These are phyloP conservation scores for Cairneyella variabilis DNA, from an alignment of 495 filamentous ascomycete genomes.

Conservation along the genomic window DNA sequence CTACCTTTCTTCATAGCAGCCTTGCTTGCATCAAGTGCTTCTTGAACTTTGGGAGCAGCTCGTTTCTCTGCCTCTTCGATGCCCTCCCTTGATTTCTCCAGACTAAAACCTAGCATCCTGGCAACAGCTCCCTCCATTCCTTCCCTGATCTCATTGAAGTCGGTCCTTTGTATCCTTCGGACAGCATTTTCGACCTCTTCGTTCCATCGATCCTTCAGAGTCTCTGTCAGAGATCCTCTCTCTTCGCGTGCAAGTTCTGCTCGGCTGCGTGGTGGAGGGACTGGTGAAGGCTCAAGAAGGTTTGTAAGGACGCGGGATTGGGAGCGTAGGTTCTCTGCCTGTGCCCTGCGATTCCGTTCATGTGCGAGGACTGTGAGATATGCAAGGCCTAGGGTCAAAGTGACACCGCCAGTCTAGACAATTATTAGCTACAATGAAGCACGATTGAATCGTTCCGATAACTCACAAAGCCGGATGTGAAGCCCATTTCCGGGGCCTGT, in stretches of 20 bases:
- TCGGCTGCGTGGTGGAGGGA: slow-evolving; percentile 34
- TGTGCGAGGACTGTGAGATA: slow-evolving; percentile 79
- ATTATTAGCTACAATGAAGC: slow-evolving; percentile 21
- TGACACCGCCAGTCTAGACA: slow-evolving; percentile 71
- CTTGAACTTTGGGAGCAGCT: slow-evolving; percentile 28
- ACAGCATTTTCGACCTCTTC: slow-evolving; percentile 64
- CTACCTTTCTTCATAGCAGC: slow-evolving; percentile 10
- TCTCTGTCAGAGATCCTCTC: slow-evolving; percentile 48
- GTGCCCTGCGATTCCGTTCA: slow-evolving; percentile 62
- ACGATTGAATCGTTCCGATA: neutral
- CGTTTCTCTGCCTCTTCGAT: slow-evolving; percentile 27
- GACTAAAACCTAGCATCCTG: slow-evolving; percentile 20
- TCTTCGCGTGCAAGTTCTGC: slow-evolving; percentile 37
- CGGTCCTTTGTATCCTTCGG: slow-evolving; percentile 60
- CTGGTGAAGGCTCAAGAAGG: slow-evolving; percentile 39
- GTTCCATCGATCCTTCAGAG: slow-evolving; percentile 79
- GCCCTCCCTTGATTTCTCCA: slow-evolving; percentile 29
- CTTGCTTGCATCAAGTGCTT: slow-evolving; percentile 28
- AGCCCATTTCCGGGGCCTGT: slow-evolving; percentile 55
- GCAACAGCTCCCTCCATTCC: slow-evolving; percentile 40
- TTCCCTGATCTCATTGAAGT: slow-evolving; percentile 59
- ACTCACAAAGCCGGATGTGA: slow-evolving; percentile 79
- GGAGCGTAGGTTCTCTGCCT: slow-evolving; percentile 67
- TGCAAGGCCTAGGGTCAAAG: slow-evolving; percentile 75
- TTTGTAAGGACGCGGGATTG: slow-evolving; percentile 59